Conservation (phyloP, 148 eudicot species). For the Drosera capensis region DNA sequence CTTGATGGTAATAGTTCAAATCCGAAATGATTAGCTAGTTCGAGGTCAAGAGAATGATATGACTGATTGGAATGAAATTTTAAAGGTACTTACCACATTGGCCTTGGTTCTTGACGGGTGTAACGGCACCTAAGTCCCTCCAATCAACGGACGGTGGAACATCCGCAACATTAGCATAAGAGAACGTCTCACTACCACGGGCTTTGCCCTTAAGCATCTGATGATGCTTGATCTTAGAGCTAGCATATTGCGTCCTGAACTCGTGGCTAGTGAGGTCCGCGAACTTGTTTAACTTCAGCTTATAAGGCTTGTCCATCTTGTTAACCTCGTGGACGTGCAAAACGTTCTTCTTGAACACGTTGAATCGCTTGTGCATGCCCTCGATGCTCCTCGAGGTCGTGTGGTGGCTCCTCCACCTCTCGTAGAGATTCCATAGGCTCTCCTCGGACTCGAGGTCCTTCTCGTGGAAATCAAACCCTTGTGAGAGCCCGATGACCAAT, state of each 20-base stretch:
- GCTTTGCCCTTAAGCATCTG: conserved; percentile 40
- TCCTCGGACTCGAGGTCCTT: conserved; percentile 75
- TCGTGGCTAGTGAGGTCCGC: conserved; percentile 86
- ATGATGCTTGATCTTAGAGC: conserved; percentile 58
- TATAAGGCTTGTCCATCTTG: conserved; percentile 76
- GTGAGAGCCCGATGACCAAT: conserved; percentile 23
- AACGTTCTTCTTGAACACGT: conserved; percentile 79
- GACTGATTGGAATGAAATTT: background rate
- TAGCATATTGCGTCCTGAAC: conserved; percentile 40
- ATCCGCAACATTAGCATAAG: conserved; percentile 36
- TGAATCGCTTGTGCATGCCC: conserved; percentile 65
- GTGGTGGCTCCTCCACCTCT: conserved; percentile 96
- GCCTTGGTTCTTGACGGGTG: conserved; percentile 71
- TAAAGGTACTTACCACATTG: conserved; percentile 47
- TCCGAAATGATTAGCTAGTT: no score
- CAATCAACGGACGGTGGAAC: conserved; percentile 68
- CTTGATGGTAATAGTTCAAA: no score
- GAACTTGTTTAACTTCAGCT: conserved; percentile 71
- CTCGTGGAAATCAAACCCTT: conserved; percentile 52
- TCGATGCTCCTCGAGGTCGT: conserved; percentile 55
- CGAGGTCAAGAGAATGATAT: background rate
- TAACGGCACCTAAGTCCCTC: conserved; percentile 77
- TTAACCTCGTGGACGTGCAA: conserved; percentile 42
- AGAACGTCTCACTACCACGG: conserved; percentile 20
- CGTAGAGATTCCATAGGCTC: conserved; percentile 62